A percentile compares a stretch with the other conserved stretches of the same genome.
These are phyloP conservation scores for Guadua angustifolia DNA, from an alignment of 176 grass and related monocot genomes.

Conservation along the genomic window DNA sequence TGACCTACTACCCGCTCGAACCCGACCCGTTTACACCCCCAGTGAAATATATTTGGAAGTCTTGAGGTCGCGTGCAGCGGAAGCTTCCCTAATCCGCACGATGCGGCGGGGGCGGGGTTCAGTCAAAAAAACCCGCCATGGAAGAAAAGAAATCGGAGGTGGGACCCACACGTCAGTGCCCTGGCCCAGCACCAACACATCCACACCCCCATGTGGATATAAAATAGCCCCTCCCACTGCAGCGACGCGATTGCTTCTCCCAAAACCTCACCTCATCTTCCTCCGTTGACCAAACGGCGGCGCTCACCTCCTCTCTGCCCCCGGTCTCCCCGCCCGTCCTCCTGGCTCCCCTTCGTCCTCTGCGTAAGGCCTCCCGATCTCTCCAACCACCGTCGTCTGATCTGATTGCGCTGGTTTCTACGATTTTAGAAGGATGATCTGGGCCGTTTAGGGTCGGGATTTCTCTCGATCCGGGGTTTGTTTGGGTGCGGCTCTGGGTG, in stretches of 20 bases:
- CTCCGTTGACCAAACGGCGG: slow-evolving; percentile 49
- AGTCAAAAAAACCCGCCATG: too few species aligned
- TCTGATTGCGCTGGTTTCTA: neutral
- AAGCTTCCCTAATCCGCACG: too few species aligned
- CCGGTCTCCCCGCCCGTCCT: slow-evolving; percentile 39
- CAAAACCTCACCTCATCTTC: slow-evolving; percentile 27
- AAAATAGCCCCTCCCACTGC: neutral
- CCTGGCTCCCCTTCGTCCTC: slow-evolving; percentile 43
- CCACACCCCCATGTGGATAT: too few species aligned
- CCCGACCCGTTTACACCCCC: too few species aligned
- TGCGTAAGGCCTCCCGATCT: slow-evolving; percentile 44
- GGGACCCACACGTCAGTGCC: too few species aligned
- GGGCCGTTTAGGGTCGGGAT: neutral
- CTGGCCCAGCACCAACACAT: too few species aligned
- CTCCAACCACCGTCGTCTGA: neutral
- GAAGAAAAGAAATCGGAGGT: too few species aligned
- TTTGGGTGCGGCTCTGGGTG: neutral
- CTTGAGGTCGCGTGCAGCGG: too few species aligned
- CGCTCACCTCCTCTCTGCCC: slow-evolving; percentile 39
- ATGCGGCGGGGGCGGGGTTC: too few species aligned
- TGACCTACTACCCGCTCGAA: too few species aligned
- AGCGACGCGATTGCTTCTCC: neutral
- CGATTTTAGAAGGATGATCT: neutral
- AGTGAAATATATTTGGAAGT: too few species aligned
- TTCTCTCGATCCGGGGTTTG: neutral